Base-by-base conservation (phyloP, 2,329 filamentous ascomycete genomes). In the Penicillium sp. region DNA sequence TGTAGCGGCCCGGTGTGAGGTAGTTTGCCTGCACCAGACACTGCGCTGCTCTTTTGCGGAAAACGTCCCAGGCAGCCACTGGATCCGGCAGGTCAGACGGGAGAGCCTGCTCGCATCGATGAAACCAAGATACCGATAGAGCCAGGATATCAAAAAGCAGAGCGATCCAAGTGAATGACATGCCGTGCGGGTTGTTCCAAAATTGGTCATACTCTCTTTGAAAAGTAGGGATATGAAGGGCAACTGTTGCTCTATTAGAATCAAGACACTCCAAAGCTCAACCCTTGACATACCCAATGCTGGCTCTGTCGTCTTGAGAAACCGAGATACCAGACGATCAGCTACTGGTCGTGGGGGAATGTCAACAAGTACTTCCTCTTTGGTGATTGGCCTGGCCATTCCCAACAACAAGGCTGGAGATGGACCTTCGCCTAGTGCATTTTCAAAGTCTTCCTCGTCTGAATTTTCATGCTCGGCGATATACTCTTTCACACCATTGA, bases 31-130 rank as follows among this genome's bases (percentile, higher is more conserved):
- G 69, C n/a, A 67, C 66, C 4, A 75, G 65, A 55, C 71, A 72
- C 49, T 73, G 70, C 2, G 71, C 68, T n/a, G 70, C 64, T 54
- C 67, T 59, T 81, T 71, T 87, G 78, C 60, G 86, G 67, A 74
- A 84, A 76, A 68, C 81, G 75, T 58, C 77, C 75, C 68, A 75
- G 36, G 62, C 53, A 11, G 58, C 64, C 19, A 41, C 52, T 4
- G 67, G 49, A 22, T 67, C 59, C 16, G 56, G 58, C 10, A 67
- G 36, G 1, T 55, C 55, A 16, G 62, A 46, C 4, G 69, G 69
- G 22, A 70, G 59, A 9, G 65, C 62, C 37, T 73, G 69, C 13
- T 65, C 60, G 13, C 55, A 66, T 22, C 68, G 65, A 47, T 66
- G 60, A 40, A 69, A 63, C 36, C 71, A 58, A 22, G 68, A 64